These are phyloP conservation scores for Salvia splendens DNA, from an alignment of 257 asterid genomes.

Conservation along the genomic window DNA sequence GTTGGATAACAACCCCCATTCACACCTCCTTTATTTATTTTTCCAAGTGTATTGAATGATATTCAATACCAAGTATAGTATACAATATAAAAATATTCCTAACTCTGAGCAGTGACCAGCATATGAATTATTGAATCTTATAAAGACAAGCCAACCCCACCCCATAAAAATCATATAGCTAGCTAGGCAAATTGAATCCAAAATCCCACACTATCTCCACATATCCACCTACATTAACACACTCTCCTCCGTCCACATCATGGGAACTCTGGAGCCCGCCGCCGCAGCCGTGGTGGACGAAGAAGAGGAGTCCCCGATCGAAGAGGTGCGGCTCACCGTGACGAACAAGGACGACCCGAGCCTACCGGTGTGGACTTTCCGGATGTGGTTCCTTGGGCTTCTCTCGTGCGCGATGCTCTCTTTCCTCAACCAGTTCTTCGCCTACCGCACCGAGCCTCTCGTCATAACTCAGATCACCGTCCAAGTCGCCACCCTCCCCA, in stretches of 20 bases:
- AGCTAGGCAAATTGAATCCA: too few species aligned
- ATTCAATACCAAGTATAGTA: too few species aligned
- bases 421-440: constrained; percentile 79
- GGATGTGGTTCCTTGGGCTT: constrained; percentile 86
- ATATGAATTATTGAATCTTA: too few species aligned
- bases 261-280: constrained; percentile 46
- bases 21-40: too few species aligned
- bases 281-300: constrained; percentile 15
- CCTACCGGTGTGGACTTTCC: constrained; percentile 87
- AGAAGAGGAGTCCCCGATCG: constrained; percentile 64
- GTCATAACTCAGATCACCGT: constrained; percentile 71
- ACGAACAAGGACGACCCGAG: constrained; percentile 71
- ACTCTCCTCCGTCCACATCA: background rate
- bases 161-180: too few species aligned
- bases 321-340: constrained; percentile 84
- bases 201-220: too few species aligned
- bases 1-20: too few species aligned
- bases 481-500: constrained; percentile 67
- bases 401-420: constrained; percentile 67
- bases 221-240: too few species aligned
- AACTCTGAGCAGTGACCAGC: too few species aligned
- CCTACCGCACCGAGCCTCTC: constrained; percentile 76
- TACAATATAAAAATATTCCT: too few species aligned
- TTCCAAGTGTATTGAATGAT: too few species aligned
- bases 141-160: too few species aligned